Evolutionary conservation across 805 yeast species (phyloP).

Genomic region (Nakazawaea wyomingensis): DNA sequence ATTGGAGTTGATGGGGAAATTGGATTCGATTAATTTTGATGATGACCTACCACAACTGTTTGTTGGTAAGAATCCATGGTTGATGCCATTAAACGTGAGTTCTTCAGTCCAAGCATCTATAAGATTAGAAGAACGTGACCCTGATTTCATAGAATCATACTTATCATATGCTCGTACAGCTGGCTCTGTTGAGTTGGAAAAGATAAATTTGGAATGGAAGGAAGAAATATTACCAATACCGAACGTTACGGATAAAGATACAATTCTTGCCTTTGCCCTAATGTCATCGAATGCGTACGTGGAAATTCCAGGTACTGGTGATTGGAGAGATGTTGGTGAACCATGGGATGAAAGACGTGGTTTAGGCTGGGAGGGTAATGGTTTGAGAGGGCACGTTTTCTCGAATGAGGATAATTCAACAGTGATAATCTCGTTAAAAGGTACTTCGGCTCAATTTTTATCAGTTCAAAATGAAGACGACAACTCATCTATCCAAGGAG

Average conservation of each 20-base stretch:
- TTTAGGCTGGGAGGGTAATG: conserved; percentile 84
- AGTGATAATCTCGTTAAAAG: conserved; percentile 80
- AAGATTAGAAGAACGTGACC: conserved; percentile 43
- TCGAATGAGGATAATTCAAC: conserved; percentile 47
- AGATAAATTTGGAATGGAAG: conserved; percentile 59
- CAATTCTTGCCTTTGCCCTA: conserved; percentile 69
- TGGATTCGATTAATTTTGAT: neutral
- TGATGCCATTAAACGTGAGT: conserved; percentile 17
- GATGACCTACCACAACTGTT: conserved; percentile 4
- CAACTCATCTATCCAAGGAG: conserved; percentile 32
- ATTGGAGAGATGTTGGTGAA: conserved; percentile 75
- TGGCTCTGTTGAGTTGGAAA: conserved; percentile 30
- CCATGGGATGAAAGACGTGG: conserved; percentile 53
- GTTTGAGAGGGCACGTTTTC: conserved; percentile 89
- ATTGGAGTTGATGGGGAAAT: conserved; percentile 7
- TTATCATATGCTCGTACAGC: conserved; percentile 48
- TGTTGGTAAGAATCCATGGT: conserved; percentile 17
- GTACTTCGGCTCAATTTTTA: conserved; percentile 81
- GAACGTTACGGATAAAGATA: conserved; percentile 66
- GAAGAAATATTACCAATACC: conserved; percentile 59
- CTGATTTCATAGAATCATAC: conserved; percentile 63
- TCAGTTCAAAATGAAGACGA: conserved; percentile 38
- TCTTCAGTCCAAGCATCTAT: conserved; percentile 19
- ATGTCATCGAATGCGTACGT: conserved; percentile 93
- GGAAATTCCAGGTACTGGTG: conserved; percentile 65